Evolutionary conservation across 2,329 filamentous ascomycete species (phyloP).

Genomic region (Colletotrichum siamense): DNA sequence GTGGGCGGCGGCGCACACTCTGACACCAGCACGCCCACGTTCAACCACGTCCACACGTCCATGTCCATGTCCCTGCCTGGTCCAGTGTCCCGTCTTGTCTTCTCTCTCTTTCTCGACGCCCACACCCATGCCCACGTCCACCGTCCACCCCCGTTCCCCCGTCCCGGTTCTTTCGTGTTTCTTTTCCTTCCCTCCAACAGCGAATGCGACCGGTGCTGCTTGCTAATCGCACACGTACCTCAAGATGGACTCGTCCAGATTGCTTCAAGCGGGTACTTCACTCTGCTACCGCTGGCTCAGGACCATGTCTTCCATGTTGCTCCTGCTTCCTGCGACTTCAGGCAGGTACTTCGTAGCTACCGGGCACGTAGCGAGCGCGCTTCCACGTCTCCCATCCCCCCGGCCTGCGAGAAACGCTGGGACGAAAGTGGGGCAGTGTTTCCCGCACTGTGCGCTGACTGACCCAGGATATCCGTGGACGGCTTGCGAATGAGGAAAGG

Average conservation of each 20-base stretch:
- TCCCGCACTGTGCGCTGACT: slow-evolving; percentile 4
- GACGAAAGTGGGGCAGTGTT: not conserved
- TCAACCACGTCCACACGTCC: slow-evolving; percentile 2
- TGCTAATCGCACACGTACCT: not conserved
- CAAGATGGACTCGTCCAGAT: not conserved
- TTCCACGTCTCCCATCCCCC: not conserved
- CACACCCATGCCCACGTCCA: not conserved
- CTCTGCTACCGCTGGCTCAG: not conserved
- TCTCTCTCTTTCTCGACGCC: not conserved
- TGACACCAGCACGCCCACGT: slow-evolving; percentile 16
- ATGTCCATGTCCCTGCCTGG: not conserved
- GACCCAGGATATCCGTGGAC: not conserved
- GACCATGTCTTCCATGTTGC: not conserved
- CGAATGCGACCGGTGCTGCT: not conserved
- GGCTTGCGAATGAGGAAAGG: slow-evolving; percentile 16
- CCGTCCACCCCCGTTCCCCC: not conserved
- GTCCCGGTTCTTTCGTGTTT: not conserved
- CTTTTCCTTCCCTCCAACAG: not conserved
- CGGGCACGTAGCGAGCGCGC: not conserved
- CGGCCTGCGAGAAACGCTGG: slow-evolving; percentile 2
- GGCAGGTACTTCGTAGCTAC: not conserved
- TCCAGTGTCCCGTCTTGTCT: not conserved
- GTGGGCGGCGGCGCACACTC: slow-evolving; percentile 18
- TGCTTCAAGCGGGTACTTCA: not conserved
- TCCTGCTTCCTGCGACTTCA: not conserved